Conservation (phyloP, 2,329 filamentous ascomycete species). For the Penicillium sp. region DNA sequence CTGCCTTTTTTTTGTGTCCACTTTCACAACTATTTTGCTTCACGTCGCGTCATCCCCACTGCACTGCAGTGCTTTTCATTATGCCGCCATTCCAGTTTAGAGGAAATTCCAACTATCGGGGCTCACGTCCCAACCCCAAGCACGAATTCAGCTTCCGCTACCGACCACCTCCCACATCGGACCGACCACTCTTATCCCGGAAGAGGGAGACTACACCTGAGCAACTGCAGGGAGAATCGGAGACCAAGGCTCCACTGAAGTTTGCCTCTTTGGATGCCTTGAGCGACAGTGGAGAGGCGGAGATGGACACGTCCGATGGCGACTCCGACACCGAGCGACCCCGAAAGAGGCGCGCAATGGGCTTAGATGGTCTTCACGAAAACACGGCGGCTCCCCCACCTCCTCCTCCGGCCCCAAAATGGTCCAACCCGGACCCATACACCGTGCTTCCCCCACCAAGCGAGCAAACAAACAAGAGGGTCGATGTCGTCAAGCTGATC, state of each 20-base stretch:
- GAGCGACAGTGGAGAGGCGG: constrained; percentile 49
- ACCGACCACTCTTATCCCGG: constrained; percentile 38
- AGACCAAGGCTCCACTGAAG: constrained; percentile 32
- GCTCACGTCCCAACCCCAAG: constrained; percentile 5
- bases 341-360: constrained; percentile 41
- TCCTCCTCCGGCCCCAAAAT: constrained; percentile 61
- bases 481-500: constrained; percentile 87
- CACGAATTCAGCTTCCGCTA: constrained; percentile 45
- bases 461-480: constrained; percentile 69
- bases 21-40: background rate
- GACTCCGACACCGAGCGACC: constrained; percentile 36
- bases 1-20: constrained; percentile 12
- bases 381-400: constrained; percentile 23
- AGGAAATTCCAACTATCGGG: constrained; percentile 4
- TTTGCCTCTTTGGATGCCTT: constrained; percentile 41
- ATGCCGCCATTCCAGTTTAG: constrained; percentile 21
- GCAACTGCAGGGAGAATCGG: constrained; percentile 25
- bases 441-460: constrained; percentile 81
- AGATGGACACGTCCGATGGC: constrained; percentile 47
- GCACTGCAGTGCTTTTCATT: background rate
- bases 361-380: constrained; percentile 19
- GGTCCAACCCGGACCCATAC: constrained; percentile 96
- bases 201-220: constrained; percentile 41
- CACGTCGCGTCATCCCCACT: background rate
- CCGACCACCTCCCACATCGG: constrained; percentile 34